Percentiles rank a stretch among this genome's conserved stretches.
Evolutionary conservation across 1,284 basidiomycete genomes (phyloP).

Genomic region (Xanthoconium separans): DNA sequence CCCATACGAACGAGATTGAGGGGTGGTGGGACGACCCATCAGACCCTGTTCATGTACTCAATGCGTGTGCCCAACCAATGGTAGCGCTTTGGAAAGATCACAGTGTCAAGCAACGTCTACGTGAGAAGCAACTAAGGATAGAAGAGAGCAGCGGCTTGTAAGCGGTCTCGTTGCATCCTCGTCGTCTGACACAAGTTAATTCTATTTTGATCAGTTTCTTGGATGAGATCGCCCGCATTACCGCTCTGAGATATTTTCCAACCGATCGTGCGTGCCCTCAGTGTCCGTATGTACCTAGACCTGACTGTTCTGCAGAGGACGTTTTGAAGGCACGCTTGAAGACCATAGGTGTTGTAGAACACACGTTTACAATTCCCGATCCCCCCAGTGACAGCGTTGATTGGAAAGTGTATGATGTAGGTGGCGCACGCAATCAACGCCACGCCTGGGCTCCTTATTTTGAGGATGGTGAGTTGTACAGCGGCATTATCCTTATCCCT

Average conservation of each 20-base stretch:
- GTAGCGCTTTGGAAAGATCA: slow-evolving; percentile 69
- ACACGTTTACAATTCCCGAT: slow-evolving; percentile 64
- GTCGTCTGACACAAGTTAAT: slow-evolving; percentile 14
- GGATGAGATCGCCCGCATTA: slow-evolving; percentile 75
- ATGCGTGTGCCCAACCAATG: slow-evolving; percentile 63
- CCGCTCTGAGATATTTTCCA: slow-evolving; percentile 75
- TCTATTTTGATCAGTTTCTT: slow-evolving; percentile 54
- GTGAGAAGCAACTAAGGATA: slow-evolving; percentile 61
- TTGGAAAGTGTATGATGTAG: slow-evolving; percentile 83
- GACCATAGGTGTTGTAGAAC: slow-evolving; percentile 76
- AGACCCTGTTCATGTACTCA: slow-evolving; percentile 71
- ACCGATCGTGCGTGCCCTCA: slow-evolving; percentile 59
- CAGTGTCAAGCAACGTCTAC: slow-evolving; percentile 56
- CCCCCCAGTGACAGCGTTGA: slow-evolving; percentile 58
- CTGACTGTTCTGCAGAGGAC: slow-evolving; percentile 49
- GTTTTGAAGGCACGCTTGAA: slow-evolving; percentile 70
- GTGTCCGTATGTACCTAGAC: background rate
- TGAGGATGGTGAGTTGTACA: slow-evolving; percentile 58
- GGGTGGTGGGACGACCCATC: slow-evolving; percentile 84
- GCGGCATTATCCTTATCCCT: background rate
- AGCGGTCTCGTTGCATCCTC: slow-evolving; percentile 30
- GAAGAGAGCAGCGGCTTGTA: slow-evolving; percentile 84
- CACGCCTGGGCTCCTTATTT: slow-evolving; percentile 84
- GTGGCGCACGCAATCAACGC: slow-evolving; percentile 70
- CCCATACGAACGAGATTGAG: slow-evolving; percentile 64